These are phyloP conservation scores for Tricholoma saponaceum DNA, from an alignment of 768 basidiomycete species.

Conservation along the genomic window DNA sequence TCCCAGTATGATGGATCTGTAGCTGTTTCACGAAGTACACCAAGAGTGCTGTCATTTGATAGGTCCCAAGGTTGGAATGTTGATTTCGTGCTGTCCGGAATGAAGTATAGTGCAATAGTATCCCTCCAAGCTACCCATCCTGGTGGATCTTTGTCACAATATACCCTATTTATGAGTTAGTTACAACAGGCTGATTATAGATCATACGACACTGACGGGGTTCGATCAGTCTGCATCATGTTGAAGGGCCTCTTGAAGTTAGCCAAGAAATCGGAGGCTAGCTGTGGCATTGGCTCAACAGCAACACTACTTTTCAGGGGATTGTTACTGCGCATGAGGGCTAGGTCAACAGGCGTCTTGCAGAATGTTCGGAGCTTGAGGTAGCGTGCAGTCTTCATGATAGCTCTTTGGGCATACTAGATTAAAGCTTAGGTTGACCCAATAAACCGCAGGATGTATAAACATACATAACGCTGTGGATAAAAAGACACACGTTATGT, in stretches of 20 bases:
- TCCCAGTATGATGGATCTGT: constrained; percentile 60
- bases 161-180: constrained; percentile 32
- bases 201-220: constrained; percentile 38
- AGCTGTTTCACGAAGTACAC: constrained; percentile 45
- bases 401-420: constrained; percentile 67
- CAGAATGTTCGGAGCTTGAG: constrained; percentile 80
- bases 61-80: constrained; percentile 61
- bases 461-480: constrained; percentile 54
- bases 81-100: constrained; percentile 43
- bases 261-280: constrained; percentile 52
- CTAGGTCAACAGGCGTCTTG: constrained; percentile 49
- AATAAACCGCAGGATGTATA: not conserved
- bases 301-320: constrained; percentile 55
- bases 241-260: constrained; percentile 52
- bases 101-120: constrained; percentile 39
- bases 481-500: constrained; percentile 8
- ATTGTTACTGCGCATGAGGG: constrained; percentile 59
- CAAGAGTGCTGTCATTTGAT: constrained; percentile 45
- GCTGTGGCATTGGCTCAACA: constrained; percentile 45
- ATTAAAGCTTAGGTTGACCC: constrained; percentile 1
- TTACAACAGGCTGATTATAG: constrained; percentile 1
- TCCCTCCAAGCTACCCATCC: constrained; percentile 69
- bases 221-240: constrained; percentile 21
- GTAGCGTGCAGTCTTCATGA: constrained; percentile 74
- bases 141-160: constrained; percentile 52